Evolutionary conservation across 73 alveolate species (phyloP), one percentile per base, ranked within the genome.

Genomic region (Effrenium voratum): DNA sequence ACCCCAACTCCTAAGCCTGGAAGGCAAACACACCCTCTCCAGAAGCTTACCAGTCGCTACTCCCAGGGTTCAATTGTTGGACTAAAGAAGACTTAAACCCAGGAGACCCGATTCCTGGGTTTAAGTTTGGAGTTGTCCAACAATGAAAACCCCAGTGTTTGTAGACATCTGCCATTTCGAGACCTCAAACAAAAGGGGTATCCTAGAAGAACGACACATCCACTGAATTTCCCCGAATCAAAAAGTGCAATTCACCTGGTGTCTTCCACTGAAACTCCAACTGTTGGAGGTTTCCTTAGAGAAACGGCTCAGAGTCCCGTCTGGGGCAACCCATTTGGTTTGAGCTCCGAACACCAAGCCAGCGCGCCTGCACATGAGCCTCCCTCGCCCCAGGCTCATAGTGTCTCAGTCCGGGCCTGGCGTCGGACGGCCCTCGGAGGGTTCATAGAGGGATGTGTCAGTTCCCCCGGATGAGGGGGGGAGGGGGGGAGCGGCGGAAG

Each of bases 341-440:
- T 19, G 8, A 8, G 8, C 63, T 40, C 86, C 1, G 28, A 76
- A 43, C 36, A 0, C 38, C 13, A 0, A 30, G 41, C 34, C 60
- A n/a, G n/a, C 43, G 60, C 63, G n/a, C 97, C 97, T 90, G 97
- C 46, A 90, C 97, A 43, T 90, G 97, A 34, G 97, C 87, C 34
- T 90, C 97, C 45, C 47, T 66, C 36, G 97, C 97, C 22, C 97
- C 97, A 3, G 87, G 60, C 75, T 90, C 97, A 8, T 38, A 55
- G 46, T 90, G 97, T 6, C 97, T 86, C 32, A 90, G 76, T 32
- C 97, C 97, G 30, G 97, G 97, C 97, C 95, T 87, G 10, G 41
- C 44, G 73, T 49, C 66, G 16, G 66, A n/a, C n/a, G n/a, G n/a
- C n/a, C n/a, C n/a, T n/a, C n/a, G n/a, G n/a, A n/a, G n/a, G n/a